Conservation (phyloP, 352 stramenopile species). For the Phytophthora hybrid region DNA sequence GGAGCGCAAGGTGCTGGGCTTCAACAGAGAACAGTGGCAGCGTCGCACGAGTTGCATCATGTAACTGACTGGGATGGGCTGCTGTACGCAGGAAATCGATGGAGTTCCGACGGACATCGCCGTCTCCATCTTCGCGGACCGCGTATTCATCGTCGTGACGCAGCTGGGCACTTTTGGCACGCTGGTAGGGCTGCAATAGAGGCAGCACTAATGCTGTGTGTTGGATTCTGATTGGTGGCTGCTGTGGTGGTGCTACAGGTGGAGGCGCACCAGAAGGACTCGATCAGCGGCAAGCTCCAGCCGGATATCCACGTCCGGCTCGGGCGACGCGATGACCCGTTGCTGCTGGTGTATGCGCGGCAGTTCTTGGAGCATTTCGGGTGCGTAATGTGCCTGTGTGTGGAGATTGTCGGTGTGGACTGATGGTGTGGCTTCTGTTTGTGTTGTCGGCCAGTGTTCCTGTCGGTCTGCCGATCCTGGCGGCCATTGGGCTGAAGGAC, state of each 20-base stretch:
- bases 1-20: constrained; percentile 42
- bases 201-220: neutral
- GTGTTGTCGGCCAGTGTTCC: constrained; percentile 47
- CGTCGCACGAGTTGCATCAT: neutral
- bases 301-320: constrained; percentile 81
- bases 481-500: constrained; percentile 81
- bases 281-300: constrained; percentile 81
- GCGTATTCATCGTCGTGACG: constrained; percentile 85
- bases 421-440: neutral
- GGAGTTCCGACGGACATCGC: constrained; percentile 73
- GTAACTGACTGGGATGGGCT: constrained; percentile 11
- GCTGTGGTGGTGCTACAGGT: constrained; percentile 41
- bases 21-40: neutral
- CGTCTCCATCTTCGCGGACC: constrained; percentile 82
- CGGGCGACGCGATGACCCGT: constrained; percentile 81
- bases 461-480: constrained; percentile 71
- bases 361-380: constrained; percentile 89
- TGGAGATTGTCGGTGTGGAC: neutral
- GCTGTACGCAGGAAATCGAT: constrained; percentile 68
- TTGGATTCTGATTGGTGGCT: neutral
- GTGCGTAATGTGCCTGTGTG: constrained; percentile 40
- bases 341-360: constrained; percentile 84
- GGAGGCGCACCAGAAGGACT: constrained; percentile 78
- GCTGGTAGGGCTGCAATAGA: constrained; percentile 46
- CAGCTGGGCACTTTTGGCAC: constrained; percentile 87